Evolutionary conservation across 202 grass and related monocot genomes (phyloP), one percentile per base, ranked within the genome.

Genomic region (Tripidium arundinaceum): DNA sequence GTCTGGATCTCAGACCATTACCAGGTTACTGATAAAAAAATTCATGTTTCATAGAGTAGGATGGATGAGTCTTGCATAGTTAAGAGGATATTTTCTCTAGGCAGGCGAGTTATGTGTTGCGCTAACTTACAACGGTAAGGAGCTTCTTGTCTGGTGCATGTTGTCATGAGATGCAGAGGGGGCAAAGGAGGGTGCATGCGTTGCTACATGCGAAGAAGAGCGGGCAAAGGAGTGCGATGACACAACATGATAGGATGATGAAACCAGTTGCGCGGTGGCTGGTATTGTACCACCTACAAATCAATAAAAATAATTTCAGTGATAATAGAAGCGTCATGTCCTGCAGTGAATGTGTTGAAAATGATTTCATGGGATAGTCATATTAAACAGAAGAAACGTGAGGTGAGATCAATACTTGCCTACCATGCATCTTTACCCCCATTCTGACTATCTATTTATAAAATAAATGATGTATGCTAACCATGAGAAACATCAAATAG

Each of bases 281-380:
- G 94, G 94, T 70, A 97, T 70, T 59, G 91, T 85, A 60, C 94
- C 94, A 82, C 87, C 94, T 97, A 74, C 12, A 73, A 19, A 84
- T 62, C 15, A 58, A 75, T 12, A 75, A 37, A 39, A 34, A 33
- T 41, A 58, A 47, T 16, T 33, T 73, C 7, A 77, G 46, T 22
- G 1, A 84, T 10, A 3, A 24, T 22, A 87, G 7, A 24, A 62
- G 19, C 31, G 29, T 24, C 22, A 54, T 64, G 54, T 1, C 2
- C 62, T 13, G 14, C 33, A 79, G 11, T 68, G 33, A 39, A 54
- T 12, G 34, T 40, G 10, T n/a, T 50, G 18, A 38, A 11, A 55
- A 3, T 27, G 60, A 58, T 10, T 38, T 3, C 31, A 74, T 58
- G 33, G 19, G 25, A 72, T 33, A 55, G 11, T 2, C 6, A 25